Conservation (phyloP, 164 flowering plant genomes). For the Umbilicus rupestris region DNA sequence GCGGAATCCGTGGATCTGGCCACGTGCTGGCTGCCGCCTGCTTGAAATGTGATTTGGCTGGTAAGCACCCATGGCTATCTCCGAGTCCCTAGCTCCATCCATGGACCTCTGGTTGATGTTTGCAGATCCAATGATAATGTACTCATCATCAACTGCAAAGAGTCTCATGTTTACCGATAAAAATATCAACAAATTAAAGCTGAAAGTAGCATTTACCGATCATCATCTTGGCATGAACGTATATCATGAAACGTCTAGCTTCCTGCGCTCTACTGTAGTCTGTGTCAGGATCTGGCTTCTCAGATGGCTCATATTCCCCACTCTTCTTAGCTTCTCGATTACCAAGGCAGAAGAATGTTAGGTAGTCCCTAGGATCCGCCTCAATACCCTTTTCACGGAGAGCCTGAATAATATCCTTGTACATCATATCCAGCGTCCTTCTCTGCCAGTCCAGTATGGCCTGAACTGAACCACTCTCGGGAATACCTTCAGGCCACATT, state of each 20-base stretch:
- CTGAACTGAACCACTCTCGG: conserved; percentile 63
- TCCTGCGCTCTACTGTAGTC: conserved; percentile 50
- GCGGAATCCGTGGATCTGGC: conserved; percentile 48
- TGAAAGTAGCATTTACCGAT: conserved; percentile 30
- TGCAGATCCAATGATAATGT: conserved; percentile 48
- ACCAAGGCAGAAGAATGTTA: conserved; percentile 68
- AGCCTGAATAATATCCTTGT: conserved; percentile 40
- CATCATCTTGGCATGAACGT: conserved; percentile 75
- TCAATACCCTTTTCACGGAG: conserved; percentile 39
- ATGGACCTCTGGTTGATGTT: conserved; percentile 62
- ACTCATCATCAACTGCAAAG: conserved; percentile 54
- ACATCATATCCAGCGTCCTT: conserved; percentile 77
- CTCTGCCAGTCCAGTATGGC: conserved; percentile 73
- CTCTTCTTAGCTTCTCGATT: conserved; percentile 55
- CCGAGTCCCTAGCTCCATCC: conserved; percentile 59
- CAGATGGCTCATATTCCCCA: conserved; percentile 61
- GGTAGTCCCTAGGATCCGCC: conserved; percentile 51
- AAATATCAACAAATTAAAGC: neutral
- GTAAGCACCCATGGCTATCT: conserved; percentile 53
- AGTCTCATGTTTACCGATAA: neutral
- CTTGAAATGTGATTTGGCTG: conserved; percentile 38
- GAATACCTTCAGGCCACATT: conserved; percentile 74
- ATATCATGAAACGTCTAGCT: conserved; percentile 66
- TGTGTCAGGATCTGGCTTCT: conserved; percentile 47
- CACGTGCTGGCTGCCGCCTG: conserved; percentile 33